A percentile compares a stretch with the other conserved stretches of the same genome.
Evolutionary conservation across 164 flowering plant genomes (phyloP).

Genomic region (Cinnamomum micranthum): DNA sequence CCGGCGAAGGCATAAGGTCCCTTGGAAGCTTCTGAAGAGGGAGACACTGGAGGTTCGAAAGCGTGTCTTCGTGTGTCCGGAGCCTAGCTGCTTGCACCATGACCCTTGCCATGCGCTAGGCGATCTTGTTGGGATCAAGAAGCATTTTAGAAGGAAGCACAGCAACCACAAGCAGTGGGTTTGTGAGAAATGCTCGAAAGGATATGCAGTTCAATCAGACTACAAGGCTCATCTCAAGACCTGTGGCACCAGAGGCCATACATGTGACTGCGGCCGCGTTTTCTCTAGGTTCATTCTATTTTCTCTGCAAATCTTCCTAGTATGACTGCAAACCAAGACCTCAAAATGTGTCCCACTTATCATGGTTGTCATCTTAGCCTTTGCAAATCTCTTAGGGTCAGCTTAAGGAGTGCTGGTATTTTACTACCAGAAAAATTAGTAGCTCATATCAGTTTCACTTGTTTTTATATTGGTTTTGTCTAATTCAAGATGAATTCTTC

Average conservation of each 20-base stretch:
- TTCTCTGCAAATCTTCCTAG: too few species aligned
- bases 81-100: constrained; percentile 91
- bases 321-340: too few species aligned
- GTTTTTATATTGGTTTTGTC: too few species aligned
- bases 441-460: too few species aligned
- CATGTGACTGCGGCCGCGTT: constrained; percentile 95
- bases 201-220: constrained; percentile 96
- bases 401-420: too few species aligned
- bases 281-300: constrained; percentile 64
- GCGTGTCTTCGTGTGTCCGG: constrained; percentile 94
- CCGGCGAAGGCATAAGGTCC: constrained; percentile 85
- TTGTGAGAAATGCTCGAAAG: constrained; percentile 87
- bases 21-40: constrained; percentile 91
- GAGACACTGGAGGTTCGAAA: constrained; percentile 66
- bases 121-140: constrained; percentile 93
- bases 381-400: too few species aligned
- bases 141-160: constrained; percentile 87
- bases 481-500: too few species aligned
- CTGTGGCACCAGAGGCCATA: constrained; percentile 95
- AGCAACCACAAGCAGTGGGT: constrained; percentile 92
- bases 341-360: too few species aligned
- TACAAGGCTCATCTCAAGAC: constrained; percentile 97
- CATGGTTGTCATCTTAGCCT: too few species aligned
- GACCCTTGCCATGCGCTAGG: constrained; percentile 95
- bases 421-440: too few species aligned